These are phyloP conservation scores for Phialophora macrospora DNA, from an alignment of 2,329 filamentous ascomycete genomes.

Conservation along the genomic window DNA sequence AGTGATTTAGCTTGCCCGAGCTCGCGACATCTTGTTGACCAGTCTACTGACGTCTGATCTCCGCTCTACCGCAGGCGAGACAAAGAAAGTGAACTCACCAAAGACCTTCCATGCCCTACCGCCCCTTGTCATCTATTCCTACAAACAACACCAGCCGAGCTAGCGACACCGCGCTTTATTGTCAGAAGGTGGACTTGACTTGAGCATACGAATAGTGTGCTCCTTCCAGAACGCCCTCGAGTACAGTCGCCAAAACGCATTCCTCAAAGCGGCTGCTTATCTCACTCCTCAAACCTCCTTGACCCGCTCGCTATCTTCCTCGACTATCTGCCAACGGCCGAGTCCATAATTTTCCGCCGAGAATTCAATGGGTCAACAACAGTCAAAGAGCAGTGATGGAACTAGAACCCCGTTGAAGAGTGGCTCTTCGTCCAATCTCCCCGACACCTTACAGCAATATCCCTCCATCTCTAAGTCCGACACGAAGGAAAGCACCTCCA, in stretches of 20 bases:
- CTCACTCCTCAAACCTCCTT: slow-evolving; percentile 45
- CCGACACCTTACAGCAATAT: slow-evolving; percentile 76
- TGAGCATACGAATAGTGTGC: slow-evolving; percentile 36
- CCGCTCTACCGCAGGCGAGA: slow-evolving; percentile 24
- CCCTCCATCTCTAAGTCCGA: slow-evolving; percentile 91
- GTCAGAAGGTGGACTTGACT: slow-evolving; percentile 16
- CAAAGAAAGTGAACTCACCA: slow-evolving; percentile 19
- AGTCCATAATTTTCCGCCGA: slow-evolving; percentile 17
- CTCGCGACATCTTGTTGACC: slow-evolving; percentile 2
- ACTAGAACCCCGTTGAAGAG: slow-evolving; percentile 54
- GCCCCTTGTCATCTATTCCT: slow-evolving; percentile 21
- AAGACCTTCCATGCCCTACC: slow-evolving; percentile 19
- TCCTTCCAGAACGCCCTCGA: slow-evolving; percentile 28
- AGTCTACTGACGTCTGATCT: slow-evolving; percentile 19
- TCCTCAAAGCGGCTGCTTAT: slow-evolving; percentile 43
- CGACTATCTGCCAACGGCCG: slow-evolving; percentile 20
- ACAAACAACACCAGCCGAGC: slow-evolving; percentile 9
- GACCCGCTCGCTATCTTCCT: slow-evolving; percentile 31
- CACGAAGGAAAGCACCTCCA: slow-evolving; percentile 81
- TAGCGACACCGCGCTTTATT: slow-evolving; percentile 16
- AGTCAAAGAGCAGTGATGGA: slow-evolving; percentile 59
- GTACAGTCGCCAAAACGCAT: slow-evolving; percentile 42
- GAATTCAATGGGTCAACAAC: slow-evolving; percentile 57
- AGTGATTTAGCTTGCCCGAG: slow-evolving; percentile 14
- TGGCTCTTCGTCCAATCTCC: slow-evolving; percentile 45